phyloP scores from a whole-genome alignment of 805 yeast genomes.

The Candida succiphila region DNA sequence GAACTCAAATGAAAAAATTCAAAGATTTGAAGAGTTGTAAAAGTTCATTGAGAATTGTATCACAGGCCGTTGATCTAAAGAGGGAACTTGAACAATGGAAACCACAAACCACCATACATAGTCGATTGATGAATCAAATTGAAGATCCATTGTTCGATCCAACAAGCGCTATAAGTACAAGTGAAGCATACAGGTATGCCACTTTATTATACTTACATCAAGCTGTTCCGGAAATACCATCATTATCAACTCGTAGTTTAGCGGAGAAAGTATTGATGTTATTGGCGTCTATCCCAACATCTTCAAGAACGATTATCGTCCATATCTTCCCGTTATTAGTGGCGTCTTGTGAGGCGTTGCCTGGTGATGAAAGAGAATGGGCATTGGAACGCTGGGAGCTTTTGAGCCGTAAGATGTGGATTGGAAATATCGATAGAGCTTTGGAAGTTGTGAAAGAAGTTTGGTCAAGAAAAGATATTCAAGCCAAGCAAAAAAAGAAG shows the following conservation, averaged over 20 bases:
- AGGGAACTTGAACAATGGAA: slow-evolving; percentile 46
- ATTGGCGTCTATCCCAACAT: slow-evolving; percentile 52
- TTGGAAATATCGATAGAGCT: slow-evolving; percentile 58
- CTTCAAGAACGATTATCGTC: slow-evolving; percentile 43
- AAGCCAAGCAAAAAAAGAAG: slow-evolving; percentile 15
- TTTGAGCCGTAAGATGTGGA: slow-evolving; percentile 44
- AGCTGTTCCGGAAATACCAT: slow-evolving; percentile 62
- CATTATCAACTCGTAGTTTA: slow-evolving; percentile 38
- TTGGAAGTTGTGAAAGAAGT: slow-evolving; percentile 63
- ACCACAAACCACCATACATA: slow-evolving; percentile 29
- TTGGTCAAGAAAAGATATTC: slow-evolving; percentile 53
- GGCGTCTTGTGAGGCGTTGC: slow-evolving; percentile 55
- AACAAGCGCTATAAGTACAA: slow-evolving; percentile 54
- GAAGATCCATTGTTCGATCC: slow-evolving; percentile 45
- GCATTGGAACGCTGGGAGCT: slow-evolving; percentile 47
- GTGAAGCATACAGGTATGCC: slow-evolving; percentile 58
- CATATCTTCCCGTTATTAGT: slow-evolving; percentile 60
- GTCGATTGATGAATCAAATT: slow-evolving; percentile 10
- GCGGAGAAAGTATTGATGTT: slow-evolving; percentile 53
- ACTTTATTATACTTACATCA: slow-evolving; percentile 53
- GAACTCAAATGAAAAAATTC: too few relatives aligned
- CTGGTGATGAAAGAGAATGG: slow-evolving; percentile 53
- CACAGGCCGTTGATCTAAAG: slow-evolving; percentile 45
- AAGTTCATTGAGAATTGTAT: slow-evolving; percentile 37
- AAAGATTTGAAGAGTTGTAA: slow-evolving; percentile 16